Evolutionary conservation across 345 rosid genomes (phyloP), one percentile per base, ranked within the genome.

Genomic region (Reutealis trisperma): DNA sequence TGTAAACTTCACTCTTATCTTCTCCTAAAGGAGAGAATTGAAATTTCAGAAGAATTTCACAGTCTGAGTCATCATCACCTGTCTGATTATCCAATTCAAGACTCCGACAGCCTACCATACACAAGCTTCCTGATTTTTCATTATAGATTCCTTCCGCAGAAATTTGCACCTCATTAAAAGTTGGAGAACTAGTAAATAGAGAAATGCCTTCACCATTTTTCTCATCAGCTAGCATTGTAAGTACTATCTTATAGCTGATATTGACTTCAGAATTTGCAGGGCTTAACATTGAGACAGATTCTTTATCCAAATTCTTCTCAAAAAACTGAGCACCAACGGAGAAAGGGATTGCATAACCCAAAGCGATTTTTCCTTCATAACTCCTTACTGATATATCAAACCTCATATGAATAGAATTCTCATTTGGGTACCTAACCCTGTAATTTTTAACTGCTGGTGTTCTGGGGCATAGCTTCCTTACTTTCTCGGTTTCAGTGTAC

Each of bases 41-140:
- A 30, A 74, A 62, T 19, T 74, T 62, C 42, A 74, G 59, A 30
- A 63, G 58, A 25, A 74, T 74, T 49, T 45, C 70, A 63, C 77
- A 74, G 16, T 74, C 77, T 8, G 21, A 37, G 52, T 18, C 12
- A 2, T 47, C 51, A 2, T 14, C 14, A 14, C 49, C 76, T 34
- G 47, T 64, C 45, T 64, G 47, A 41, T 62, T 45, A 1, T 59
- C 21, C 9, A 12, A 22, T 7, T 6, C 47, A 8, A 73, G 27
- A 63, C 16, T 27, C 41, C 45, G 27, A 24, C 77, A 74, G 19
- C 77, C 68, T 45, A 49, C 70, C 71, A 67, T 42, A 44, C 55
- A 67, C 71, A 67, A 67, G 54, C 32, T 14, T 44, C 71, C 71
- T 44, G 55, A 67, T 11, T 44, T 67, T 22, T 44, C 30, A 22